Conservation (phyloP, 2,329 filamentous ascomycete species). For the Nakataea oryzae region DNA sequence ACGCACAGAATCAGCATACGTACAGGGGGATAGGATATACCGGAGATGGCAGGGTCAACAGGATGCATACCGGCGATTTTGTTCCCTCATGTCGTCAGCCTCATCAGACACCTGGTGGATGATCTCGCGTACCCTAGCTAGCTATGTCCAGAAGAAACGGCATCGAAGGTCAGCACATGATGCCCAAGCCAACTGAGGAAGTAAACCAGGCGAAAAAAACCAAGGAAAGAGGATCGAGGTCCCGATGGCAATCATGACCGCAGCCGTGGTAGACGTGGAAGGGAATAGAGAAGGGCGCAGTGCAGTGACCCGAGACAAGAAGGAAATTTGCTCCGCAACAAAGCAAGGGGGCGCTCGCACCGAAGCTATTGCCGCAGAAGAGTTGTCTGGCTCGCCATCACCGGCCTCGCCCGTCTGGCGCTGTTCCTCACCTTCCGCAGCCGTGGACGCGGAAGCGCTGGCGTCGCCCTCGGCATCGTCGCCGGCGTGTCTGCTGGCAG, state of each 20-base stretch:
- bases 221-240: not conserved
- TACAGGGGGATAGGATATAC: not conserved
- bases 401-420: not conserved
- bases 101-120: slow-evolving; percentile 17
- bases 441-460: slow-evolving; percentile 14
- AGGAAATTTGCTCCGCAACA: slow-evolving; percentile 22
- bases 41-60: not conserved
- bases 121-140: slow-evolving; percentile 18
- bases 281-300: slow-evolving; percentile 6
- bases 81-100: slow-evolving; percentile 17
- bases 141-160: slow-evolving; percentile 10
- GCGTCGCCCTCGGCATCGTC: slow-evolving; percentile 17
- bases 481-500: slow-evolving; percentile 41
- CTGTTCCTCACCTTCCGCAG: slow-evolving; percentile 43
- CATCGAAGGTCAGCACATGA: slow-evolving; percentile 8
- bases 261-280: not conserved
- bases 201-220: not conserved
- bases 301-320: not conserved
- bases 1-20: not conserved
- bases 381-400: slow-evolving; percentile 43
- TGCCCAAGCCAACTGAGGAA: not conserved
- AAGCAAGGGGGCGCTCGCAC: slow-evolving; percentile 43
- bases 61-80: slow-evolving; percentile 12
- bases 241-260: not conserved
- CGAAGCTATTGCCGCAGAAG: slow-evolving; percentile 56